Evolutionary conservation across 169 alveolate genomes (phyloP).

Genomic region (Cryptosporidium baileyi): DNA sequence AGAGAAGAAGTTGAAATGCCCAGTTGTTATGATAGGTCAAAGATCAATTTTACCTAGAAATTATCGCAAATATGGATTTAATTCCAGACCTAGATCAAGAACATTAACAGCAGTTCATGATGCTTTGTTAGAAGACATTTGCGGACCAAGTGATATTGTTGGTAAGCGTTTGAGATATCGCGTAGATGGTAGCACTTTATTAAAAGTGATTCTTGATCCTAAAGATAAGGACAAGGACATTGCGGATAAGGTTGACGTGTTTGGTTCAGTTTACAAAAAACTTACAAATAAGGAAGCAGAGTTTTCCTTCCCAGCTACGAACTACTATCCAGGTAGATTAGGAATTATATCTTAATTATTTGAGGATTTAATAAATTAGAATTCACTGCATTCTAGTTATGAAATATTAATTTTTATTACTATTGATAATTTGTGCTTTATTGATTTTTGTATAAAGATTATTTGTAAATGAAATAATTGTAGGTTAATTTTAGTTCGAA

Average conservation of each 20-base stretch:
- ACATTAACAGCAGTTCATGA: conserved; percentile 95
- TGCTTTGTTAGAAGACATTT: conserved; percentile 93
- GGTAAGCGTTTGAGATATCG: conserved; percentile 91
- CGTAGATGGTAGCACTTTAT: conserved; percentile 91
- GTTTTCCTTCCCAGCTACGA: conserved; percentile 83
- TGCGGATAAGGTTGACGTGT: conserved; percentile 92
- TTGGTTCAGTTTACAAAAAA: conserved; percentile 92
- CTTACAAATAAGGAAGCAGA: conserved; percentile 92
- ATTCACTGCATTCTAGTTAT: too few species aligned
- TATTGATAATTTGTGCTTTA: too few species aligned
- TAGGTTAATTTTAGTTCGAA: too few species aligned
- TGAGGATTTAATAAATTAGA: too few species aligned
- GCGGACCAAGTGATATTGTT: conserved; percentile 91
- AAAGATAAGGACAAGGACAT: conserved; percentile 93
- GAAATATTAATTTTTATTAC: too few species aligned
- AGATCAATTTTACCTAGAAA: conserved; percentile 88
- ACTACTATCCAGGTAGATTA: conserved; percentile 68
- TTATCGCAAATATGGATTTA: conserved; percentile 83
- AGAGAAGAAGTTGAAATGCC: conserved; percentile 92
- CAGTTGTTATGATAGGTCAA: conserved; percentile 90
- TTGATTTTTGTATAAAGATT: too few species aligned
- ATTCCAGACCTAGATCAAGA: conserved; percentile 93
- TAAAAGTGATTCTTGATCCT: conserved; percentile 93
- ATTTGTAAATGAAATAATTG: too few species aligned
- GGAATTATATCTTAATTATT: conserved; percentile 63